Conservation (phyloP, 2,329 filamentous ascomycete genomes). For the Fusarium oligoseptatum region DNA sequence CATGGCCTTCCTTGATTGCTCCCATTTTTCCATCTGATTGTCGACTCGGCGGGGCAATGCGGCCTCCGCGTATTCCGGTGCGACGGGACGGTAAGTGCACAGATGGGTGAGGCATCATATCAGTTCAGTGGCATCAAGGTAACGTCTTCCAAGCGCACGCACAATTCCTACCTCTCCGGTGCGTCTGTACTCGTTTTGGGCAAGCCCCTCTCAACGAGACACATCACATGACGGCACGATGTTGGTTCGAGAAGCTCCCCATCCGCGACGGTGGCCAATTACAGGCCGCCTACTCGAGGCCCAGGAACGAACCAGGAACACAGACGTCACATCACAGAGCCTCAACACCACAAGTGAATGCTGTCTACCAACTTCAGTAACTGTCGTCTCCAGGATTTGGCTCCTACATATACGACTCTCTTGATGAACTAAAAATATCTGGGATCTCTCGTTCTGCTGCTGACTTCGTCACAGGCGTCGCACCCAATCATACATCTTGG, state of each 20-base stretch:
- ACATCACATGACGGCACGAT: neutral
- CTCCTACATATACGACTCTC: constrained; percentile 21
- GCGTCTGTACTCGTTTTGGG: neutral
- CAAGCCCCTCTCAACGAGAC: neutral
- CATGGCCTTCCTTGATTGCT: constrained; percentile 5
- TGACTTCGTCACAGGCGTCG: constrained; percentile 15
- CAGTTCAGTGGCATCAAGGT: neutral
- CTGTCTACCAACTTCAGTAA: neutral
- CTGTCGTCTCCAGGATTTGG: neutral
- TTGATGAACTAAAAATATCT: constrained; percentile 33
- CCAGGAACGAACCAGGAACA: neutral
- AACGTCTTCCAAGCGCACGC: neutral
- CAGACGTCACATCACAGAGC: constrained; percentile 38
- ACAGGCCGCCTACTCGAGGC: constrained; percentile 3
- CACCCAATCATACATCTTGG: constrained; percentile 30
- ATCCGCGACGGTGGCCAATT: constrained; percentile 33
- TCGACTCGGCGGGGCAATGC: constrained; percentile 2
- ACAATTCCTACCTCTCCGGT: neutral
- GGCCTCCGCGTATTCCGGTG: neutral
- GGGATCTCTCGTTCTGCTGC: neutral
- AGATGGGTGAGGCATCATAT: neutral
- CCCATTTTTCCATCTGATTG: constrained; percentile 11
- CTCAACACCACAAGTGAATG: constrained; percentile 43
- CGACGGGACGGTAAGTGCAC: neutral
- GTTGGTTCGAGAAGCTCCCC: constrained; percentile 1